These are phyloP conservation scores for Conticribra weissflogii DNA, from an alignment of 108 stramenopile genomes.

Conservation along the genomic window DNA sequence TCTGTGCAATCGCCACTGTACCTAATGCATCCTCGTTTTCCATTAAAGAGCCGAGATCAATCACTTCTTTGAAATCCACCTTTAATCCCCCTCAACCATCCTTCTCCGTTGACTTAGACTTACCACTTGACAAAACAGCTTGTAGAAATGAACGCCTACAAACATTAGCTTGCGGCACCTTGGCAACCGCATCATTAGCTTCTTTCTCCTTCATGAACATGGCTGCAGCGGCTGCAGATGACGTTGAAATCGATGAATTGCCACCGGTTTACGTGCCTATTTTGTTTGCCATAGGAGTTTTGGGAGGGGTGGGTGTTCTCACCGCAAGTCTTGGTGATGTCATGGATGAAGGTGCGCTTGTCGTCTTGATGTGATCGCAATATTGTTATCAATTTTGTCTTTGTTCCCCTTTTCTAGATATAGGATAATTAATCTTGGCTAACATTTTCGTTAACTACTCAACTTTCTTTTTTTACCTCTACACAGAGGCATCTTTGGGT, in stretches of 20 bases:
- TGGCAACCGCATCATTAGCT: constrained; percentile 26
- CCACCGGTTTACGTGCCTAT: constrained; percentile 76
- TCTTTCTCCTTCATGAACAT: constrained; percentile 7
- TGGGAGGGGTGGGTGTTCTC: constrained; percentile 81
- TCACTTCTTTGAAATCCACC: not conserved
- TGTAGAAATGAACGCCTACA: no score
- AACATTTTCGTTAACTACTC: not conserved
- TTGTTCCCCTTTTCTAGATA: not conserved
- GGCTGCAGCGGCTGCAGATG: constrained; percentile 39
- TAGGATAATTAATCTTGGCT: not conserved
- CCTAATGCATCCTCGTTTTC: not conserved
- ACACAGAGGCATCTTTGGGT: constrained; percentile 70
- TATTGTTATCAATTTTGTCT: not conserved
- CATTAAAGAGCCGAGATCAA: not conserved
- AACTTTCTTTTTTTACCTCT: constrained; percentile 8
- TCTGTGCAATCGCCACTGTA: not conserved
- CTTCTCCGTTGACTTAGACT: not conserved
- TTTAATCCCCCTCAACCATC: not conserved
- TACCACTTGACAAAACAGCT: no score
- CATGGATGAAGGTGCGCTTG: constrained; percentile 78
- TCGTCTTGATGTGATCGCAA: not conserved
- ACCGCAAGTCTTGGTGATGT: constrained; percentile 81
- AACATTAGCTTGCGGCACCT: constrained; percentile 16
- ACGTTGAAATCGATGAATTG: constrained; percentile 58
- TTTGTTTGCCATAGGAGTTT: constrained; percentile 69